Evolutionary conservation across 257 asterid genomes (phyloP), one percentile per base, ranked within the genome.

Genomic region (Gardenia jasminoides): DNA sequence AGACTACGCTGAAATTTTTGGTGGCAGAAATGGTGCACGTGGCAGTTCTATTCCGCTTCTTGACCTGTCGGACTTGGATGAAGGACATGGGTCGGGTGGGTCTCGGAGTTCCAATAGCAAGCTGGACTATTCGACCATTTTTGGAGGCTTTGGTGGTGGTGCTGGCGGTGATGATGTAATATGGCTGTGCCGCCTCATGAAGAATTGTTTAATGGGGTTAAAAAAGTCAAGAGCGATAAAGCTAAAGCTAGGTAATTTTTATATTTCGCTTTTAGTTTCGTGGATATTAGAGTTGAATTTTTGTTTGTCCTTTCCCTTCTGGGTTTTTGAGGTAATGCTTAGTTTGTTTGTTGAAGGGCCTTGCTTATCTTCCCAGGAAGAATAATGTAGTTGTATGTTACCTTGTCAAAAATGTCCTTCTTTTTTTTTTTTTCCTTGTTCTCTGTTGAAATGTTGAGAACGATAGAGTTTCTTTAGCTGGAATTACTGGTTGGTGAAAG

Each of bases 1-100:
- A 50, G 97, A 91, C 80, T 92, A 92, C 78, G 73, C 86, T 1
- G 98, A 94, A 92, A 92, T 94, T 80, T 94, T 94, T 82, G 79
- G 91, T 28, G 84, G 76, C 76, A 75, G 89, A 6, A 54, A 41
- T 31, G 89, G 86, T 6, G 78, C 81, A 24, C 85, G 91, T 17
- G 83, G 78, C 41, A 81, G 91, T 17, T 90, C 97, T 80, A 92
- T 92, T 78, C 98, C 97, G 48, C 90, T 92, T 79, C 91, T 94
- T 78, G 98, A 94, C 82, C 91, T 91, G 67, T 79, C 96, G 65
- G 83, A 74, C 33, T 82, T 94, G 28, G 93, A 90, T 20, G 89
- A 84, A 61, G 74, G 54, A 4, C 72, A 66, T 75, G 92, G 78
- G 77, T 75, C 86, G 69, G 87, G 39, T 6, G 93, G 84, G 72